Conservation (phyloP, 2,329 filamentous ascomycete genomes). For the Ramularia endophylla region DNA sequence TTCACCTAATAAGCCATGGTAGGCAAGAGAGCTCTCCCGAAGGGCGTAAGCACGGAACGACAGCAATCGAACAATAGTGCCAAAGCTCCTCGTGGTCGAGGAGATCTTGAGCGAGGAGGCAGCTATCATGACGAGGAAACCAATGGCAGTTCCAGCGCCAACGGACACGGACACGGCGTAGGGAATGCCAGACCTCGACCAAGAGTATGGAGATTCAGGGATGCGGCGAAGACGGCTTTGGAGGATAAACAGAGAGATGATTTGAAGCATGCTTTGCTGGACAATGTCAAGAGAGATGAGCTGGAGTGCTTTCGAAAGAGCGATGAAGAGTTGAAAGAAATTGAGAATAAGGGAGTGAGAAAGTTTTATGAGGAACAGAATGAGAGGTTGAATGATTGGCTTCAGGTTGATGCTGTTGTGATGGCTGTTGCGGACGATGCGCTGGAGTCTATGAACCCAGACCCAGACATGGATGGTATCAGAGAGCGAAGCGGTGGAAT, state of each 20-base stretch:
- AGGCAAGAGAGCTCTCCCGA: constrained; percentile 23
- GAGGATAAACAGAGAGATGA: constrained; percentile 40
- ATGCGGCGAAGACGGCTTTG: constrained; percentile 43
- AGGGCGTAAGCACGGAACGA: constrained; percentile 2
- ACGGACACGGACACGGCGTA: constrained; percentile 18
- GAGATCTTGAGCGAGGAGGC: constrained; percentile 17
- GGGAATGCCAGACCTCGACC: constrained; percentile 20
- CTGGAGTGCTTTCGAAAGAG: constrained; percentile 48
- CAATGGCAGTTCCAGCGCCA: constrained; percentile 7
- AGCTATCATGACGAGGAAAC: constrained; percentile 7
- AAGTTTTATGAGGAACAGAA: constrained; percentile 53
- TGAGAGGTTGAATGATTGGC: constrained; percentile 50
- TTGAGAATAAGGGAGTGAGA: constrained; percentile 49
- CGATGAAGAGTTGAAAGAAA: constrained; percentile 48
- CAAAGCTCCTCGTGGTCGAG: constrained; percentile 3
- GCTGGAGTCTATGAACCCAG: constrained; percentile 55
- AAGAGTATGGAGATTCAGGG: constrained; percentile 39
- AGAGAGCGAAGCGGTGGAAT: constrained; percentile 48
- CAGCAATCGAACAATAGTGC: neutral
- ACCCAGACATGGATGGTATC: constrained; percentile 52
- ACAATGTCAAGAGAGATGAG: constrained; percentile 41
- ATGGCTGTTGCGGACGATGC: constrained; percentile 52
- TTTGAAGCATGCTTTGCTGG: constrained; percentile 45
- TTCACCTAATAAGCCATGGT: constrained; percentile 27
- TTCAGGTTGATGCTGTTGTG: constrained; percentile 54